phyloP scores from a whole-genome alignment of 148 eudicot genomes.

The Dianthus caryophyllus region DNA sequence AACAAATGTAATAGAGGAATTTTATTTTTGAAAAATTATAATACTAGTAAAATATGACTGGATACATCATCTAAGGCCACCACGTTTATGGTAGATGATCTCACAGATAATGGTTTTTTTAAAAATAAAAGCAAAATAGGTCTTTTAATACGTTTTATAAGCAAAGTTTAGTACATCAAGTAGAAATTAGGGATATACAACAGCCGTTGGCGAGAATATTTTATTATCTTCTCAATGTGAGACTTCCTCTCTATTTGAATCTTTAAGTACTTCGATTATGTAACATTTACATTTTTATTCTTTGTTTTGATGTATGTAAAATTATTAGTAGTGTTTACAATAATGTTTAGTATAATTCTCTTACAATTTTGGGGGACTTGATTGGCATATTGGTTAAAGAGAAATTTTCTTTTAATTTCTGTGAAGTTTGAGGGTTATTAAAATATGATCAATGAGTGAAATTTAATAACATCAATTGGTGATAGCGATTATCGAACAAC shows the following conservation, averaged over 20 bases:
- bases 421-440: too few relatives aligned
- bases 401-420: too few relatives aligned
- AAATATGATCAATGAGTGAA: too few relatives aligned
- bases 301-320: neutral
- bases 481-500: too few relatives aligned
- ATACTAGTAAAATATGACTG: neutral
- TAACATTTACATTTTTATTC: neutral
- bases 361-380: neutral
- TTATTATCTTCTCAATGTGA: neutral
- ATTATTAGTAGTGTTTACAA: neutral
- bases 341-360: neutral
- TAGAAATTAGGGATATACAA: neutral
- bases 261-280: neutral
- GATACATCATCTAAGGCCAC: neutral
- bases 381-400: neutral
- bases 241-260: neutral
- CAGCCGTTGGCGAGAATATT: neutral
- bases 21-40: neutral
- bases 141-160: neutral
- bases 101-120: neutral
- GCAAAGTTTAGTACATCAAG: neutral
- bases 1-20: neutral
- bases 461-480: too few relatives aligned
- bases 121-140: neutral
- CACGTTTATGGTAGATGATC: neutral